These are phyloP conservation scores for Ustilago vetiveriae DNA, from an alignment of 1,284 basidiomycete species.

Conservation along the genomic window DNA sequence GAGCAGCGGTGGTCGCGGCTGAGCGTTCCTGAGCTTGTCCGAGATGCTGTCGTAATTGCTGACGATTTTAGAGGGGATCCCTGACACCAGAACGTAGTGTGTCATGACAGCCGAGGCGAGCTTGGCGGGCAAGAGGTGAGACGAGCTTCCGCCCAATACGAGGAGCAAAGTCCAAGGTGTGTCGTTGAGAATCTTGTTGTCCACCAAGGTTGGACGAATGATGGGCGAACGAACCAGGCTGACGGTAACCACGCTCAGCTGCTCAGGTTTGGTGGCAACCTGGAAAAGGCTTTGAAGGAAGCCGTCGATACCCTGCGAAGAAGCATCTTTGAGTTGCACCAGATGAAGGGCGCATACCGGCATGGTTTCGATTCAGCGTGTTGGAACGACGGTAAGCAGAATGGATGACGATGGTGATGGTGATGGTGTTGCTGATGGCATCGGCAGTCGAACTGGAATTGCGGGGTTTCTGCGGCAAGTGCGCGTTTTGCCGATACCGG, in stretches of 20 bases:
- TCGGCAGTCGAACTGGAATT: not conserved
- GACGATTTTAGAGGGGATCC: slow-evolving; percentile 42
- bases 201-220: slow-evolving; percentile 32
- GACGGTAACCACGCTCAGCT: slow-evolving; percentile 23
- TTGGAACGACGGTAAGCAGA: not conserved
- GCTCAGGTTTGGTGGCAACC: not conserved
- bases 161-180: slow-evolving; percentile 43
- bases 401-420: not conserved
- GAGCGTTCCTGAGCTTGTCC: slow-evolving; percentile 3
- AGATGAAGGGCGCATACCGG: slow-evolving; percentile 38
- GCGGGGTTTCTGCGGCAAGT: slow-evolving; percentile 5
- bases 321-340: slow-evolving; percentile 20
- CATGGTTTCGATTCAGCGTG: slow-evolving; percentile 10
- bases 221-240: slow-evolving; percentile 30
- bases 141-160: slow-evolving; percentile 6
- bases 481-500: too few species aligned
- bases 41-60: slow-evolving; percentile 35
- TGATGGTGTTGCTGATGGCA: not conserved
- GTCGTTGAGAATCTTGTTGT: slow-evolving; percentile 27
- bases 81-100: slow-evolving; percentile 25
- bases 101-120: slow-evolving; percentile 1
- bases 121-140: not conserved
- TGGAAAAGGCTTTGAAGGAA: slow-evolving; percentile 15
- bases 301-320: slow-evolving; percentile 7
- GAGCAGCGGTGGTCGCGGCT: slow-evolving; percentile 12